phyloP scores from a whole-genome alignment of 192 early-diverging fungal genomes.

The Coemansia sp. region DNA sequence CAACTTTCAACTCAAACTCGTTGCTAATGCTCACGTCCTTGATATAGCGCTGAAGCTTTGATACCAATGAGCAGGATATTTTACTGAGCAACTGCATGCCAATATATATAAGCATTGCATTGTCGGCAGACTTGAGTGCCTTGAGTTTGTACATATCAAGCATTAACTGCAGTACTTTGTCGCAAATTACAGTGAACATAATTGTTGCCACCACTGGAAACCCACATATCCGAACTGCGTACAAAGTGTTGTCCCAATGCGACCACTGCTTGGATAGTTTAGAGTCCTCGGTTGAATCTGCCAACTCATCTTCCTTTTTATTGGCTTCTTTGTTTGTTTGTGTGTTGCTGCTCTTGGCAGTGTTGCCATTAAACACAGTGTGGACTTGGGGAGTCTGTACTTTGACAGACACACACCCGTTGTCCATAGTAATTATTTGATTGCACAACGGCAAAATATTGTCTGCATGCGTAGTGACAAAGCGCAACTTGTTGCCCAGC shows the following conservation, averaged over 20 bases:
- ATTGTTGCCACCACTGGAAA: neutral
- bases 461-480: slow-evolving; percentile 41
- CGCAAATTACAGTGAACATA: neutral
- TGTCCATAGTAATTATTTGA: slow-evolving; percentile 17
- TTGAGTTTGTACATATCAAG: neutral
- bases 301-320: neutral
- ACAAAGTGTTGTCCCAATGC: slow-evolving; percentile 56
- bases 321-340: neutral
- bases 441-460: slow-evolving; percentile 19
- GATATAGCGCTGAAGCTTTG: neutral
- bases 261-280: neutral
- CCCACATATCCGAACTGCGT: slow-evolving; percentile 10
- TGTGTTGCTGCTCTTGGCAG: neutral
- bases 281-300: neutral
- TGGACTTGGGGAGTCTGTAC: slow-evolving; percentile 30
- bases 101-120: neutral
- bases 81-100: neutral
- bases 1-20: neutral
- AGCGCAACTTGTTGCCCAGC: slow-evolving; percentile 51
- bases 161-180: neutral
- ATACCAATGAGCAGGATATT: neutral
- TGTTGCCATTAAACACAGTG: neutral
- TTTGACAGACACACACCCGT: slow-evolving; percentile 27
- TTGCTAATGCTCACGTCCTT: neutral
- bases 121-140: neutral